A percentile compares a stretch with the other conserved stretches of the same genome.
Evolutionary conservation across 495 filamentous ascomycete genomes (phyloP).

Genomic region (Friedmanniomyces endolithicus): DNA sequence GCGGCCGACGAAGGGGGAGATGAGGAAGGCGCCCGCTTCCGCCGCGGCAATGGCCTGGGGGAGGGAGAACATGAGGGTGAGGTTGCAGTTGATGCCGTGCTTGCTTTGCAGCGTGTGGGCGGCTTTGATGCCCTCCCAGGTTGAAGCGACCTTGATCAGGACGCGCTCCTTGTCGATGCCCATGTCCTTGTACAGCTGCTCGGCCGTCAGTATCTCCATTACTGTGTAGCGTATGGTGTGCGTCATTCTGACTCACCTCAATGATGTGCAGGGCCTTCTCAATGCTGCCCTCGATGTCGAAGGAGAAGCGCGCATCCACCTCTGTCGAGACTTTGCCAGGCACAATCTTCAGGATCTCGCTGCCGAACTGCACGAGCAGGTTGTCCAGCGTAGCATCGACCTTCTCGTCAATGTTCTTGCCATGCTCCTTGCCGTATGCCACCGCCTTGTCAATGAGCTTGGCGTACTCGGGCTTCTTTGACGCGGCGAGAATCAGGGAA

Average conservation of each 20-base stretch:
- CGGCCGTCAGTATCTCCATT: not conserved
- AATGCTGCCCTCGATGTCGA: slow-evolving; percentile 83
- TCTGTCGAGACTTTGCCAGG: slow-evolving; percentile 98
- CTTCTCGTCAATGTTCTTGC: slow-evolving; percentile 43
- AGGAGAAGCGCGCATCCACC: slow-evolving; percentile 93
- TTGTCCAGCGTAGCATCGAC: slow-evolving; percentile 48
- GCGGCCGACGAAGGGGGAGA: slow-evolving; percentile 98
- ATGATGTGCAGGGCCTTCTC: slow-evolving; percentile 97
- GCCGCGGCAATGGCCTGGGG: slow-evolving; percentile 92
- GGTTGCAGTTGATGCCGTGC: slow-evolving; percentile 92
- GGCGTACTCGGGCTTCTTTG: slow-evolving; percentile 96
- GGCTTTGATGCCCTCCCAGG: slow-evolving; percentile 96
- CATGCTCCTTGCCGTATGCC: slow-evolving; percentile 67
- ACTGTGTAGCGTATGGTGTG: not conserved
- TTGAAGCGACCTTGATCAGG: slow-evolving; percentile 80
- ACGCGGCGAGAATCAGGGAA: slow-evolving; percentile 90
- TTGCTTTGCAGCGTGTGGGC: slow-evolving; percentile 86
- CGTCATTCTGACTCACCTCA: slow-evolving; percentile 54
- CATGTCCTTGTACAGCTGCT: slow-evolving; percentile 77
- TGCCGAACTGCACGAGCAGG: slow-evolving; percentile 94
- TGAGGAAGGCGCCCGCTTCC: slow-evolving; percentile 94
- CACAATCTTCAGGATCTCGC: slow-evolving; percentile 91
- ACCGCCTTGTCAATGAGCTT: slow-evolving; percentile 80
- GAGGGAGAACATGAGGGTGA: slow-evolving; percentile 97
- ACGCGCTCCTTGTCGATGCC: slow-evolving; percentile 89